These are phyloP conservation scores for Penicillium sp. DNA, from an alignment of 2,329 filamentous ascomycete genomes.

Conservation along the genomic window DNA sequence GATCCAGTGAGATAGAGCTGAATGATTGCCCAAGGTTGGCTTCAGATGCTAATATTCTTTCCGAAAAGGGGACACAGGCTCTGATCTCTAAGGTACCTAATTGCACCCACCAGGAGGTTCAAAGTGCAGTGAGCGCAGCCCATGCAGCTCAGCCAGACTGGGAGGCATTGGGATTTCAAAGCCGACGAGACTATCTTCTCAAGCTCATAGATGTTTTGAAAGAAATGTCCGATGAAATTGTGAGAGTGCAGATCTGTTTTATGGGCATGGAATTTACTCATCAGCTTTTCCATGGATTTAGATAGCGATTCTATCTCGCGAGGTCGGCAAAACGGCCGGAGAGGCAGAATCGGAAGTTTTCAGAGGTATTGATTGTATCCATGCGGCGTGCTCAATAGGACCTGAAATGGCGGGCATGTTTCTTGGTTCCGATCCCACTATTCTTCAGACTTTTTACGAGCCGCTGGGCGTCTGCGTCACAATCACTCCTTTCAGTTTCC, in stretches of 20 bases:
- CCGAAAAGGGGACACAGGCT: slow-evolving; percentile 15
- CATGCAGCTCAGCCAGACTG: slow-evolving; percentile 23
- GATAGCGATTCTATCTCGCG: slow-evolving; percentile 18
- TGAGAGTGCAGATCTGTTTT: background rate
- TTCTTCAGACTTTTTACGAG: slow-evolving; percentile 22
- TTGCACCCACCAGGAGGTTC: slow-evolving; percentile 22
- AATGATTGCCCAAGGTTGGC: background rate
- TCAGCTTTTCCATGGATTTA: background rate
- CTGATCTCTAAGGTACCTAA: slow-evolving; percentile 23
- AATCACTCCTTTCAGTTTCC: slow-evolving; percentile 49
- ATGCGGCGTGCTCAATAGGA: slow-evolving; percentile 26
- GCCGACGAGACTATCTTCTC: slow-evolving; percentile 18
- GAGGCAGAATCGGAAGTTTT: slow-evolving; percentile 27
- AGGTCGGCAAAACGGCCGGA: slow-evolving; percentile 26
- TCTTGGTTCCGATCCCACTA: slow-evolving; percentile 19
- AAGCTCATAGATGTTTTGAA: slow-evolving; percentile 18
- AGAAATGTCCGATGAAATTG: slow-evolving; percentile 17
- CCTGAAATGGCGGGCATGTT: slow-evolving; percentile 28
- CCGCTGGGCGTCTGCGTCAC: slow-evolving; percentile 58
- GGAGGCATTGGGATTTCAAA: slow-evolving; percentile 17
- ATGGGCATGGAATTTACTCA: background rate
- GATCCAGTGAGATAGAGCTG: slow-evolving; percentile 19
- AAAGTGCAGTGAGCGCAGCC: slow-evolving; percentile 21
- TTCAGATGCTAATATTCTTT: too few relatives aligned
- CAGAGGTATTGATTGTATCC: slow-evolving; percentile 27